These are phyloP conservation scores for Sporothrix protearum DNA, from an alignment of 2,329 filamentous ascomycete genomes.

Conservation along the genomic window DNA sequence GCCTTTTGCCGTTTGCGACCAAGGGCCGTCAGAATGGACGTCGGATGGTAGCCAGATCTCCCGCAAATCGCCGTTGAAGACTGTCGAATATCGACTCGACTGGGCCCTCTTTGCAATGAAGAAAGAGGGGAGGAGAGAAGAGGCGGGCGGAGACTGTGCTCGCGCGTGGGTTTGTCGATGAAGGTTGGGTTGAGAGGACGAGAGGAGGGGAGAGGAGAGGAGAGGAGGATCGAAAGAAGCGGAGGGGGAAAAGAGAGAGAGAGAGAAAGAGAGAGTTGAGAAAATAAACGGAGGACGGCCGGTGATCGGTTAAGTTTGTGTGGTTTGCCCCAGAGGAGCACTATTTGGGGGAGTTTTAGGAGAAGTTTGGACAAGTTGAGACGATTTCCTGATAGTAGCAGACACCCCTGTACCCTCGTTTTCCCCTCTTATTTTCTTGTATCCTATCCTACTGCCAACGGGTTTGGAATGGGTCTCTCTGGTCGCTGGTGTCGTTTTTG, in stretches of 20 bases:
- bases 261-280: background rate
- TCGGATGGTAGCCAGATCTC: background rate
- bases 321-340: background rate
- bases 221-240: background rate
- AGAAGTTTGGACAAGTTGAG: background rate
- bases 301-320: background rate
- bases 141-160: background rate
- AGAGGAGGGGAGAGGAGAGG: background rate
- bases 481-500: background rate
- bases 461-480: background rate
- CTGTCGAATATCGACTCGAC: background rate
- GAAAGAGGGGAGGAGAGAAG: background rate
- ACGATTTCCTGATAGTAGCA: background rate
- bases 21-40: background rate
- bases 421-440: conserved; percentile 16
- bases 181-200: background rate
- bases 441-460: too few relatives aligned
- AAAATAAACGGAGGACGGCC: conserved; percentile 6
- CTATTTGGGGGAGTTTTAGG: background rate
- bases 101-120: background rate
- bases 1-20: too few relatives aligned
- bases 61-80: background rate
- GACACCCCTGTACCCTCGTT: background rate
- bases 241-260: background rate
- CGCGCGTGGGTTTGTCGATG: background rate